A percentile compares a stretch with the other conserved stretches of the same genome.
Conservation (phyloP, 192 early-diverging fungal species). For the Kickxella alabastrina region DNA sequence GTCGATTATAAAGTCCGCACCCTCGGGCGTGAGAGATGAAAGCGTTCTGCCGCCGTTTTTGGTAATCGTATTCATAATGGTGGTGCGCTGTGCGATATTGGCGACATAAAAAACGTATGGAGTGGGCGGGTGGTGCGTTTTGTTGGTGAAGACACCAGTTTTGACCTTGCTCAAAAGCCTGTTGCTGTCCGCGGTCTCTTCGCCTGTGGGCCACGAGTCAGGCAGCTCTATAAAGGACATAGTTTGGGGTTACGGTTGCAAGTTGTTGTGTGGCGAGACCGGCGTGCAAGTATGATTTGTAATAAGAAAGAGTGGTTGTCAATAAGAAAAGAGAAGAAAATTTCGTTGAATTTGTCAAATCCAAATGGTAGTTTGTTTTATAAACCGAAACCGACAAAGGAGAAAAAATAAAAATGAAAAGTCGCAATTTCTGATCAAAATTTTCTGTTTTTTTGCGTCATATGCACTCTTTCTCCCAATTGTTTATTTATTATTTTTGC, state of each 20-base stretch:
- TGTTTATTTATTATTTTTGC: background rate
- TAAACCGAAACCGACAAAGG: too few species aligned
- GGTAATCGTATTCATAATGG: background rate
- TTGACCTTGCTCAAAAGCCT: background rate
- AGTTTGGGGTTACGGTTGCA: too few species aligned
- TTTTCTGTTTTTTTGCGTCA: background rate
- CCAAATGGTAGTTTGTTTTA: too few species aligned
- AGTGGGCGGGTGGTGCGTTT: background rate
- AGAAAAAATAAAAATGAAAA: background rate
- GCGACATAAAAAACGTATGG: background rate
- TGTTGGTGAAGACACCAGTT: conserved; percentile 5
- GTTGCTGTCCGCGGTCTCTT: too few species aligned
- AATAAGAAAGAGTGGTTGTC: background rate
- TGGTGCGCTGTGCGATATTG: background rate
- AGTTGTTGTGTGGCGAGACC: too few species aligned
- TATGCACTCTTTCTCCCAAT: background rate
- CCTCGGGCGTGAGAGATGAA: background rate
- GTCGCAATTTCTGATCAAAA: background rate
- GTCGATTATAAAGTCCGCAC: conserved; percentile 19
- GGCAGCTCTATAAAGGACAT: background rate
- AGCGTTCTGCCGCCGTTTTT: conserved; percentile 2
- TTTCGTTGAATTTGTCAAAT: too few species aligned
- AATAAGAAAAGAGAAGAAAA: conserved; percentile 2
- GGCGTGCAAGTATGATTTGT: too few species aligned
- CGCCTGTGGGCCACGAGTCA: background rate